Base-by-base conservation (phyloP, 2,329 filamentous ascomycete species). In the Emergomyces pasteurianus region DNA sequence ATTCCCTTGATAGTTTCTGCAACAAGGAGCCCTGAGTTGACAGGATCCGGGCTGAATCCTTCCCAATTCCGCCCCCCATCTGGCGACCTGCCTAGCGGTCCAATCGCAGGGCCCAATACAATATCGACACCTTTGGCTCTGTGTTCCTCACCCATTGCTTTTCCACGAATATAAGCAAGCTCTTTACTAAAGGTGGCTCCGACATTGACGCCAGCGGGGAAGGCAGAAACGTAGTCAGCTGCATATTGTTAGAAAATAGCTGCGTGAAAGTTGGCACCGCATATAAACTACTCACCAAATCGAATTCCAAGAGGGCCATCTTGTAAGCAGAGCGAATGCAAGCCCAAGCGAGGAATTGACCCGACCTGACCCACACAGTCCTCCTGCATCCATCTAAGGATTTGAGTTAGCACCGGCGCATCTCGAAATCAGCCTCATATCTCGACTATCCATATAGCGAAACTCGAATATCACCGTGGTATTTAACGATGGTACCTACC, bases 281-380 rank as follows among this genome's bases (percentile, higher is more conserved):
- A 54, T 38, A 21, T 7, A 28, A 47, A 36, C 1, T 40, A 62
- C 78, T 58, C 73, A 82, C 80, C 78, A 61, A 86, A 82, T 58
- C 91, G 87, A 61, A 96, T 78, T 63, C 91, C 92, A 1, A 94
- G 78, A 6, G 91, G 91, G 2, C 88, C 86, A 71, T 96, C 92
- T 69, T 96, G 90, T 79, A 94, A 77, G 72, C 92, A 96, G n/a
- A 95, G 77, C 31, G 85, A 80, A 66, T 82, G 84, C 7, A 86
- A 78, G 47, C 89, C 89, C 43, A 77, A 67, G 69, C 78, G 70
- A 43, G 79, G 77, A 60, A 80, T 73, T 59, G 74, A 69, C 55
- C 79, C 79, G 18, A 78, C 79, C 67, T 94, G 87, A 63, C 91
- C 91, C 14, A 95, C 90, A 67, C 90, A 94, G 64, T 82, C 80